Conservation (phyloP, 495 filamentous ascomycete species). For the Hypoxylon cercidicola region DNA sequence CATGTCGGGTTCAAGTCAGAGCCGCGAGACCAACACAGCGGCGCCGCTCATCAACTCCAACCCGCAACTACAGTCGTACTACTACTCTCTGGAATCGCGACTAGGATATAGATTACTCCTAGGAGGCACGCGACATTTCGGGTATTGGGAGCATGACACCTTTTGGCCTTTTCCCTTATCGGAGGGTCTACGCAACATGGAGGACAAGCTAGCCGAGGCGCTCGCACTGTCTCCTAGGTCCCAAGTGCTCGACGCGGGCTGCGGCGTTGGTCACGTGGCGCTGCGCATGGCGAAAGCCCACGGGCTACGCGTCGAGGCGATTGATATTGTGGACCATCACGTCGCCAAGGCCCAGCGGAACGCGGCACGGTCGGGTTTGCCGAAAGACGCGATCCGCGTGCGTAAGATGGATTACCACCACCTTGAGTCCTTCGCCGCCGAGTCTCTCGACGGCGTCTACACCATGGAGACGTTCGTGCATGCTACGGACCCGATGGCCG, state of each 20-base stretch:
- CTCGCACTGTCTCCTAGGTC: conserved; percentile 51
- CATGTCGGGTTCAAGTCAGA: not conserved
- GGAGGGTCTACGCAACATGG: conserved; percentile 56
- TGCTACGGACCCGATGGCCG: conserved; percentile 60
- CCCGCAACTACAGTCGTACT: conserved; percentile 55
- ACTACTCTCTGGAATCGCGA: conserved; percentile 59
- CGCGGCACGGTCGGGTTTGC: conserved; percentile 50
- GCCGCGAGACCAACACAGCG: not conserved
- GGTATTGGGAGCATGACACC: conserved; percentile 58
- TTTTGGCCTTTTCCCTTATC: conserved; percentile 62
- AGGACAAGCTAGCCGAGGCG: conserved; percentile 56
- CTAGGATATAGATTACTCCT: conserved; percentile 62
- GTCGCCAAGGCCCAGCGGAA: conserved; percentile 56
- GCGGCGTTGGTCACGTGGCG: conserved; percentile 62
- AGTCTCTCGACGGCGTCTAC: conserved; percentile 64
- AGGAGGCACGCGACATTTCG: conserved; percentile 63
- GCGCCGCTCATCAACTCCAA: conserved; percentile 50
- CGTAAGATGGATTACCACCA: conserved; percentile 65
- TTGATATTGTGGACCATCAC: conserved; percentile 65
- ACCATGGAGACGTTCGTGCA: conserved; percentile 71
- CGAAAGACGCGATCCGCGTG: conserved; percentile 50
- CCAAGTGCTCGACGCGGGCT: conserved; percentile 63
- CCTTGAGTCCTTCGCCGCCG: conserved; percentile 50
- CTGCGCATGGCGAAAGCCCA: conserved; percentile 55
- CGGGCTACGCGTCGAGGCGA: conserved; percentile 54